Base-by-base conservation (phyloP, 1,284 basidiomycete genomes). In the Polyporus tsugae region DNA sequence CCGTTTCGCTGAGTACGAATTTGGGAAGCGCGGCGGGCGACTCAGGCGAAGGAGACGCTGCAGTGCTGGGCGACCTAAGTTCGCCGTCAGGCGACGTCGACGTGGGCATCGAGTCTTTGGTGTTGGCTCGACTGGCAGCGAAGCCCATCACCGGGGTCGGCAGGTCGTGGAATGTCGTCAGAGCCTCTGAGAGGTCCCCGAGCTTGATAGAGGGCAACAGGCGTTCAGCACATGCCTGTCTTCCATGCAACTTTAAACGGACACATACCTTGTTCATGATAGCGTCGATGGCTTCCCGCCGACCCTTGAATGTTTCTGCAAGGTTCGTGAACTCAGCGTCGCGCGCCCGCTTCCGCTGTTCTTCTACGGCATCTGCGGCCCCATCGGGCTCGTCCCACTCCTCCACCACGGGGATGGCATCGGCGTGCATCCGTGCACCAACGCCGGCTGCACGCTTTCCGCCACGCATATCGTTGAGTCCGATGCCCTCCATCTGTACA, bases 401-500 rank as follows among this genome's bases (percentile, higher is more conserved):
- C 22, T 76, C 76, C 41, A 66, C 75, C 17, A 73, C 72, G 35
- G 73, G 75, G 61, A 77, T 76, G 38, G 73, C 75, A 57, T 75
- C 76, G 38, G 75, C 70, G 55, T 77, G 75, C 39, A 79, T 74
- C 42, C 78, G 74, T 41, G 72, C 70, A 13, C 70, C 72, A 19
- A 68, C 76, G 15, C 70, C 73, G 17, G 74, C 62, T 0, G 73
- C 67, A 10, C 76, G 74, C 59, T 75, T 73, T 1, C 74, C 58
- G 22, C 70, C 73, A 10, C 75, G 71, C 46, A 71, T 35, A 52
- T 78, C 76, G 38, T 62, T 72, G 41, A 73, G 64, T 3, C 88
- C 87, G 42, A 90, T 83, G 46, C 85, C 85, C 76, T 94, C 92
- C 90, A 93, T 91, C 49, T 89, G 86, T 22, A 89, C 80, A 76